A percentile compares a stretch with the other conserved stretches of the same genome.
Conservation (phyloP, 768 basidiomycete species). For the Peribolospora kevripleyi region DNA sequence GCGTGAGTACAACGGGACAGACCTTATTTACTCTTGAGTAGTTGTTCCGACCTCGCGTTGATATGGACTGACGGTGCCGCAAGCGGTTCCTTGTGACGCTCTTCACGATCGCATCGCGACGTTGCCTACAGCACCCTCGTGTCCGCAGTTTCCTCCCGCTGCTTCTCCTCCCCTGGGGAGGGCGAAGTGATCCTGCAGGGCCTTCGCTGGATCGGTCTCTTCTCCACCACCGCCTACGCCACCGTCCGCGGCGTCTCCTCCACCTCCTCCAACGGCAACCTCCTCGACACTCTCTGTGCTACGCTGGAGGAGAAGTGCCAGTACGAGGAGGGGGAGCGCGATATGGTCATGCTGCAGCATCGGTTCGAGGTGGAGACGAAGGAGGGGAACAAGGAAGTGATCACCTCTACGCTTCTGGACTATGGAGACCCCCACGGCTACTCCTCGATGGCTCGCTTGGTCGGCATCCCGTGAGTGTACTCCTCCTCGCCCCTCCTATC, state of each 20-base stretch:
- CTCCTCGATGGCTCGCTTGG: not conserved
- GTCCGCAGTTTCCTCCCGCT: too few species aligned
- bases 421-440: constrained; percentile 39
- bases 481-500: too few species aligned
- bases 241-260: constrained; percentile 26
- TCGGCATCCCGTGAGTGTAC: too few species aligned
- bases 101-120: constrained; percentile 31
- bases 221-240: constrained; percentile 34
- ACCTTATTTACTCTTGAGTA: not conserved
- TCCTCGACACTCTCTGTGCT: constrained; percentile 82
- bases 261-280: constrained; percentile 32
- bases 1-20: constrained; percentile 24
- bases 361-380: constrained; percentile 79
- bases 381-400: constrained; percentile 51
- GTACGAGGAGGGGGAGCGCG: constrained; percentile 71
- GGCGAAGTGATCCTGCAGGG: constrained; percentile 58
- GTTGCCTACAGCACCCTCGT: too few species aligned
- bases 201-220: constrained; percentile 75
- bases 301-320: constrained; percentile 75
- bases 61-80: not conserved
- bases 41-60: not conserved
- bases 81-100: constrained; percentile 53
- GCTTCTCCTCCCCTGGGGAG: constrained; percentile 49
- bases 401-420: constrained; percentile 73
- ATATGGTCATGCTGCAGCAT: constrained; percentile 95